A percentile compares a stretch with the other conserved stretches of the same genome.
Conservation (phyloP, 805 yeast genomes). For the Starmerella geochares region DNA sequence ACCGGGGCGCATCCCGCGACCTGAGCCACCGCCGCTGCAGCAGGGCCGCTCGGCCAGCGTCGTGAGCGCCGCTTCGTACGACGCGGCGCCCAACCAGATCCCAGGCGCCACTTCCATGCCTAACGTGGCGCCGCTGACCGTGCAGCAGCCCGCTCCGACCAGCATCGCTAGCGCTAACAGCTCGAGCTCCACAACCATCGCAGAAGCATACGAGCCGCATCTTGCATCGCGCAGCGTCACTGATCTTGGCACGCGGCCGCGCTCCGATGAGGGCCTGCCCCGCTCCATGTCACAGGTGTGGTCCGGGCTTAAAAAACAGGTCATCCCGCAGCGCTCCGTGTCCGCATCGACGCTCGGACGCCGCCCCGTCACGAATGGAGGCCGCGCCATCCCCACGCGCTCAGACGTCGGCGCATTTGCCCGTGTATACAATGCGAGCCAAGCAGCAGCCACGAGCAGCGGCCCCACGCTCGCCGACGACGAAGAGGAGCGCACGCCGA, state of each 20-base stretch:
- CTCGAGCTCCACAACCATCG: neutral
- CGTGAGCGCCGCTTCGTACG: slow-evolving; percentile 1
- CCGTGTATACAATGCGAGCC: neutral
- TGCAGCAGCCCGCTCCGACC: neutral
- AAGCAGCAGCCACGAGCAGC: neutral
- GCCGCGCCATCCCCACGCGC: slow-evolving; percentile 27
- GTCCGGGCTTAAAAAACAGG: slow-evolving; percentile 24
- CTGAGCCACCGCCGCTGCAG: slow-evolving; percentile 1
- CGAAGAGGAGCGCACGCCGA: slow-evolving; percentile 15
- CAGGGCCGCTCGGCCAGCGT: slow-evolving; percentile 13
- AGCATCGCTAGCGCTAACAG: neutral
- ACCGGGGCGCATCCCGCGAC: slow-evolving; percentile 27
- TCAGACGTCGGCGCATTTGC: slow-evolving; percentile 22
- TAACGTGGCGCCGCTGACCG: slow-evolving; percentile 10
- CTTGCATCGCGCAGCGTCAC: slow-evolving; percentile 2
- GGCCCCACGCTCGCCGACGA: neutral
- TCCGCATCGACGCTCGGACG: slow-evolving; percentile 16
- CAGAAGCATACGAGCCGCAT: slow-evolving; percentile 1
- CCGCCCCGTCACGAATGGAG: slow-evolving; percentile 24
- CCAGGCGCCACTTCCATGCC: slow-evolving; percentile 11
- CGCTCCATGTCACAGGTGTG: slow-evolving; percentile 23
- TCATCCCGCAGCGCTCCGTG: slow-evolving; percentile 23
- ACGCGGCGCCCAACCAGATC: neutral
- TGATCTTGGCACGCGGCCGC: slow-evolving; percentile 6
- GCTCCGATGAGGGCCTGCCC: slow-evolving; percentile 14